Conservation (phyloP, 108 stramenopile species). For the Craspedostauros australis region DNA sequence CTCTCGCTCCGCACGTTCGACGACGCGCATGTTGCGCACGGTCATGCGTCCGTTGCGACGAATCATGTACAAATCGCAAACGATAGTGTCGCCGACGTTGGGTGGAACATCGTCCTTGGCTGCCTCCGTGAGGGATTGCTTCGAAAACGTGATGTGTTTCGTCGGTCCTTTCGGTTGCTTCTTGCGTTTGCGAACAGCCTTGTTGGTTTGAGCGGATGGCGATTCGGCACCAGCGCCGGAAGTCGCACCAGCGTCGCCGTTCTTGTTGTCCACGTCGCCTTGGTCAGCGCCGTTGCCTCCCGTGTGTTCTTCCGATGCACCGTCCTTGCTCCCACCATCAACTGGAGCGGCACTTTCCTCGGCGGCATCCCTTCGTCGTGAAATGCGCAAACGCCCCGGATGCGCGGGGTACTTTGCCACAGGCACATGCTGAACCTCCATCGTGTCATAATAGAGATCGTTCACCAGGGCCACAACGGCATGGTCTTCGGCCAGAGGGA, state of each 20-base stretch:
- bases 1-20: conserved; percentile 30
- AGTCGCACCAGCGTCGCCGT: too few species aligned
- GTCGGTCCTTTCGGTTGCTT: conserved; percentile 12
- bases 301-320: background rate
- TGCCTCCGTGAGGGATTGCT: conserved; percentile 35
- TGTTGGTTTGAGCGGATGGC: too few species aligned
- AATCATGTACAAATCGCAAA: conserved; percentile 47
- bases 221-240: too few species aligned
- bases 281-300: too few species aligned
- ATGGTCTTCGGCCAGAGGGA: conserved; percentile 48
- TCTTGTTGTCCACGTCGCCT: too few species aligned
- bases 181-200: too few species aligned
- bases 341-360: background rate
- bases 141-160: conserved; percentile 46
- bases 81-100: conserved; percentile 46
- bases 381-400: conserved; percentile 43
- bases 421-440: too few species aligned
- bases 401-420: too few species aligned
- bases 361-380: conserved; percentile 8
- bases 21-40: conserved; percentile 46
- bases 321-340: conserved; percentile 2
- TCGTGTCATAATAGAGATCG: too few species aligned
- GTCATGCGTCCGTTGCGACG: conserved; percentile 39
- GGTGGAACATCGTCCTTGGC: conserved; percentile 40
- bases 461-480: conserved; percentile 49